Evolutionary conservation across 306 rosid species (phyloP).

Genomic region (Purshia tridentata): DNA sequence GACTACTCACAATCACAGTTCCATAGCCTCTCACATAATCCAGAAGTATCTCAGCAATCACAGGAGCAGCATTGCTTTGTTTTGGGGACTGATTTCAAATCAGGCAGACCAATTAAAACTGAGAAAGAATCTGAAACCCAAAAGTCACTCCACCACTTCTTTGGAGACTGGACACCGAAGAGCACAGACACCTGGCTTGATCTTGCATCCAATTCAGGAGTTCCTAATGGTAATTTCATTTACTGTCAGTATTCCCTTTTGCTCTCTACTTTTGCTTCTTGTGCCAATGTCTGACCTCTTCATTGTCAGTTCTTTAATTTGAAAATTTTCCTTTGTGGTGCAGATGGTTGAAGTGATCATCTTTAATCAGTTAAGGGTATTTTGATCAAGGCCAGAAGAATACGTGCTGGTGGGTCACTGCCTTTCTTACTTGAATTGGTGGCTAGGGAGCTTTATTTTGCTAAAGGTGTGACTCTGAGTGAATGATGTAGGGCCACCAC

Average conservation of each 20-base stretch:
- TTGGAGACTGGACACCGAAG: conserved; percentile 92
- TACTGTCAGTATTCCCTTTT: background rate
- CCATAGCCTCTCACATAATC: conserved; percentile 38
- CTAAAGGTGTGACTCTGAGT: conserved; percentile 28
- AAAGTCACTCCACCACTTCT: conserved; percentile 91
- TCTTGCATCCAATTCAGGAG: conserved; percentile 86
- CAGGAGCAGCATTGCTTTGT: conserved; percentile 72
- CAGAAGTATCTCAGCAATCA: conserved; percentile 21
- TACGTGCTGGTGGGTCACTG: conserved; percentile 47
- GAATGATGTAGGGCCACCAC: conserved; percentile 54
- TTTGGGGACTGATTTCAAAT: conserved; percentile 87
- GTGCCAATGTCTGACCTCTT: conserved; percentile 4
- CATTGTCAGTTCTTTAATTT: background rate
- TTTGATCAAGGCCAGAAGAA: conserved; percentile 56
- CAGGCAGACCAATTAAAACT: conserved; percentile 47
- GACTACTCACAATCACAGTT: conserved; percentile 53
- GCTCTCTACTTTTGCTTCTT: background rate
- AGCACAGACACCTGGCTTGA: conserved; percentile 94
- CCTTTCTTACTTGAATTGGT: conserved; percentile 32
- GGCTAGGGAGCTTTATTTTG: conserved; percentile 65
- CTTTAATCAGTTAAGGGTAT: conserved; percentile 30
- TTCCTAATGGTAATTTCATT: conserved; percentile 43
- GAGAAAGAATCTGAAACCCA: conserved; percentile 68
- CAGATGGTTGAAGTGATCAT: conserved; percentile 67
- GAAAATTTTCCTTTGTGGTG: conserved; percentile 11